These are phyloP conservation scores for Nitzschia sp. DNA, from an alignment of 108 stramenopile species.

Conservation along the genomic window DNA sequence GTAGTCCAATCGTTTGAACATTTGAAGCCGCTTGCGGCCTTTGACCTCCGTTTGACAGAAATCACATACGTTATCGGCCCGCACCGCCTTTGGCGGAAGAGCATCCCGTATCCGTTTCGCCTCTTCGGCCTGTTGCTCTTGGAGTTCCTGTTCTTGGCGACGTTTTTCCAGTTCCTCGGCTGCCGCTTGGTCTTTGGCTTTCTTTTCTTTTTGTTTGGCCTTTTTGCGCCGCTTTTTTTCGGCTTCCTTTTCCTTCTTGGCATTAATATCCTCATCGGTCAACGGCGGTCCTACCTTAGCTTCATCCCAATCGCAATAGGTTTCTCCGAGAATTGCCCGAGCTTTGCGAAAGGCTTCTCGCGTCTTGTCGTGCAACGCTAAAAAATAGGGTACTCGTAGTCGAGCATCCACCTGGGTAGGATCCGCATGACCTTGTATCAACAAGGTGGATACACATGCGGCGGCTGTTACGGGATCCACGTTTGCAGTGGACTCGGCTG, in stretches of 20 bases:
- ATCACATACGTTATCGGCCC: slow-evolving; percentile 66
- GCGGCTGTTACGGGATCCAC: slow-evolving; percentile 33
- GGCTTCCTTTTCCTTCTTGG: slow-evolving; percentile 70
- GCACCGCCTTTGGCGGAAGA: slow-evolving; percentile 28
- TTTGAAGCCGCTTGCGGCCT: slow-evolving; percentile 61
- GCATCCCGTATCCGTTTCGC: slow-evolving; percentile 50
- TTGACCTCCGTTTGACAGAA: slow-evolving; percentile 70
- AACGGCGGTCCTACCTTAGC: slow-evolving; percentile 80
- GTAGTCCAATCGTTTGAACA: slow-evolving; percentile 82
- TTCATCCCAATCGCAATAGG: slow-evolving; percentile 71
- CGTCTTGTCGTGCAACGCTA: slow-evolving; percentile 63
- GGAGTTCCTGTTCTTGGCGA: slow-evolving; percentile 35
- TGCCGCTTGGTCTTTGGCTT: slow-evolving; percentile 56
- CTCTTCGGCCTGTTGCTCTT: slow-evolving; percentile 41
- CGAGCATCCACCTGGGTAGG: slow-evolving; percentile 67
- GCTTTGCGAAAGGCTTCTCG: slow-evolving; percentile 85
- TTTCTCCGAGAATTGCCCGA: slow-evolving; percentile 73
- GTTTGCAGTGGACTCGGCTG: slow-evolving; percentile 36
- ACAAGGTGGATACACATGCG: slow-evolving; percentile 44
- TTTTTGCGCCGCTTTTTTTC: slow-evolving; percentile 83
- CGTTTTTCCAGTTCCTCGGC: slow-evolving; percentile 33
- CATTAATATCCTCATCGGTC: slow-evolving; percentile 54
- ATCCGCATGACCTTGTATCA: slow-evolving; percentile 74
- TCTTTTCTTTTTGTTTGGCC: slow-evolving; percentile 79
- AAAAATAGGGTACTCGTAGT: slow-evolving; percentile 69